Percentiles rank a stretch among this genome's conserved stretches.
These are phyloP conservation scores for Lecanicillium sp. DNA, from an alignment of 2,329 filamentous ascomycete species.

Conservation along the genomic window DNA sequence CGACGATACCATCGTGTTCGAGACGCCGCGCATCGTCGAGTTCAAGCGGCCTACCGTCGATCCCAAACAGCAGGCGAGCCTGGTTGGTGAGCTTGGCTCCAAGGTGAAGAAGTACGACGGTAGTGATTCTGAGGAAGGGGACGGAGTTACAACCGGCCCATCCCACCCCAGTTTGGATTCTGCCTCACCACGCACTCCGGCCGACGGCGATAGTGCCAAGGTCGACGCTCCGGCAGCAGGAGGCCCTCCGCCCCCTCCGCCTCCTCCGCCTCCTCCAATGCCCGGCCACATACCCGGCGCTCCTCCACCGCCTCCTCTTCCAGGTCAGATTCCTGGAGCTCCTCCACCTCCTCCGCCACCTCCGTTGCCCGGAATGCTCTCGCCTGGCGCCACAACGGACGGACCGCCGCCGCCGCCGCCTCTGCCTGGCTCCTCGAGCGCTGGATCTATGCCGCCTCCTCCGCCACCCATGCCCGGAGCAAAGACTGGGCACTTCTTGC, in stretches of 20 bases:
- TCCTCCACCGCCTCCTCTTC: slow-evolving; percentile 33
- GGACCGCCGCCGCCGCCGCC: slow-evolving; percentile 32
- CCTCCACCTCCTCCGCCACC: slow-evolving; percentile 26
- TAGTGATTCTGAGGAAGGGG: slow-evolving; percentile 63
- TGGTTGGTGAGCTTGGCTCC: slow-evolving; percentile 61
- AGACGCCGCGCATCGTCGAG: slow-evolving; percentile 73
- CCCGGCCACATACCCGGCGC: slow-evolving; percentile 34
- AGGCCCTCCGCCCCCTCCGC: slow-evolving; percentile 27
- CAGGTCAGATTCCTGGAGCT: slow-evolving; percentile 17
- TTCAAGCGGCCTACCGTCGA: slow-evolving; percentile 63
- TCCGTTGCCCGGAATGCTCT: slow-evolving; percentile 29
- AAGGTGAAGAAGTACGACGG: slow-evolving; percentile 68
- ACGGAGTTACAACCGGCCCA: slow-evolving; percentile 63
- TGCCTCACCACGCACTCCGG: slow-evolving; percentile 58
- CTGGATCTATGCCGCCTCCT: slow-evolving; percentile 39
- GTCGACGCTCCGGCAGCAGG: slow-evolving; percentile 44
- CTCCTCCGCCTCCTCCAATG: slow-evolving; percentile 39
- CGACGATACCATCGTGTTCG: slow-evolving; percentile 58
- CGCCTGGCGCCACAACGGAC: slow-evolving; percentile 28
- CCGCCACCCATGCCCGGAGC: slow-evolving; percentile 60
- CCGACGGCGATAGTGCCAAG: slow-evolving; percentile 52
- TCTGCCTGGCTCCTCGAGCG: slow-evolving; percentile 28
- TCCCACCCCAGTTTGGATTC: slow-evolving; percentile 70
- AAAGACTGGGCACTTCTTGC: slow-evolving; percentile 69
- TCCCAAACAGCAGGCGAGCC: slow-evolving; percentile 59